Evolutionary conservation across 305 asterid species (phyloP), one percentile per base, ranked within the genome.

Genomic region (Vinca major): DNA sequence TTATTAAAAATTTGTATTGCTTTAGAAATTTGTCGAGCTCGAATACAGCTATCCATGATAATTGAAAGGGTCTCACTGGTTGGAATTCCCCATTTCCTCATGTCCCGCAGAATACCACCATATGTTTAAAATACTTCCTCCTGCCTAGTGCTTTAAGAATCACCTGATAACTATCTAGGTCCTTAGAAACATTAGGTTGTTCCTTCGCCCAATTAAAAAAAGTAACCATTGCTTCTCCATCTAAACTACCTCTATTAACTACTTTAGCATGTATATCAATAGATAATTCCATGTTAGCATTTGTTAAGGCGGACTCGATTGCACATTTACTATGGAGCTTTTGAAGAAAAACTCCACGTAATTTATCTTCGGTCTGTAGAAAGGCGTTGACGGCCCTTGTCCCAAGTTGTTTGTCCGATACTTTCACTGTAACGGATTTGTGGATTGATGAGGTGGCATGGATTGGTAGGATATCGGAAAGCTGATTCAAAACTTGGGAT

Each of bases 341-440:
- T 73, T 84, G 96, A 67, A 92, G 75, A 75, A 92, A 92, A 71
- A 92, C 77, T 17, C 96, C 98, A 4, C 95, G 85, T 49, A 89
- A 79, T 70, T 86, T 92, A 53, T 92, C 96, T 73, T 86, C 96
- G 1, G 93, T 90, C 11, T 80, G 74, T 73, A 92, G 77, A 71
- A 83, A 84, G 19, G 65, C 89, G 66, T 92, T 95, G 16, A 75
- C 81, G 1, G 73, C 71, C 61, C 63, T 70, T 60, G 66, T 57
- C 52, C 75, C 71, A 66, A 60, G 70, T 11, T 72, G 80, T 4
- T 68, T 66, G 44, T 48, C 48, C 39, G 68, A 63, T 13, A 81
- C 50, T 45, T 58, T 68, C 40, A 20, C 57, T 5, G 66, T 41
- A 7, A 37, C 26, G 57, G 85, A 75, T 20, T 66, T 72, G 63